Base-by-base conservation (phyloP, 768 basidiomycete genomes). In the Hericium coralloides region DNA sequence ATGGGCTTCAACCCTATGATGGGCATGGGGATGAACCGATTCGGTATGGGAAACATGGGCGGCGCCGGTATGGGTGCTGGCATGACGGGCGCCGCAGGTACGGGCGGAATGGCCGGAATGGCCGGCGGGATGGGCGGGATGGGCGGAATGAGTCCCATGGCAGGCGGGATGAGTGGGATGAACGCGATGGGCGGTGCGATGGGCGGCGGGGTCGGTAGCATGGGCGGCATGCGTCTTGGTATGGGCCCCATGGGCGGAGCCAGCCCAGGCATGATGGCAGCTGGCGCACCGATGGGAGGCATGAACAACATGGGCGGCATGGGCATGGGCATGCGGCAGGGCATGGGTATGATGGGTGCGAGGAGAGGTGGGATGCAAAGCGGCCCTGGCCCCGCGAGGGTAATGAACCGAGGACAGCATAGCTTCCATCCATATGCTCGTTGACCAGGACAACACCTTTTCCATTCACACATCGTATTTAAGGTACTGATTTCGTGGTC, bases 401-500 rank as follows among this genome's bases (percentile, higher is more conserved):
- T 81, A 12, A 77, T 72, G 1, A 83, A 85, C 64, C 73, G 89
- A 38, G 88, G 90, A 37, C 84, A 87, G 65, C 88, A 91, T 70
- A 81, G 83, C 61, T 92, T 87, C 72, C 90, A 92, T 64, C 90
- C 90, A 0, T 92, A 92, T 63, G 85, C 87, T 36, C 85, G 89
- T 62, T 89, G 68, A 67, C 22, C 22, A 17, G 43, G 17, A 17
- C 43, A 45, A 9, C 6, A 14, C 12, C 43, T 31, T 31, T 31
- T 31, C 31, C 31, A 31, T 31, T 31, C 7, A 31, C 31, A 31
- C 31, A 31, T 9, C 31, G 31, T 31, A 31, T 31, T 31, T 31
- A 31, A 31, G 26, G 4, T 31, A 31, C 31, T 31, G 31, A 31
- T 8, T 31, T 31, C 31, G 6, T 31, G 31, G 4, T 31, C 31